These are phyloP conservation scores for Vigna unguiculata DNA, from an alignment of 306 rosid genomes.

Conservation along the genomic window DNA sequence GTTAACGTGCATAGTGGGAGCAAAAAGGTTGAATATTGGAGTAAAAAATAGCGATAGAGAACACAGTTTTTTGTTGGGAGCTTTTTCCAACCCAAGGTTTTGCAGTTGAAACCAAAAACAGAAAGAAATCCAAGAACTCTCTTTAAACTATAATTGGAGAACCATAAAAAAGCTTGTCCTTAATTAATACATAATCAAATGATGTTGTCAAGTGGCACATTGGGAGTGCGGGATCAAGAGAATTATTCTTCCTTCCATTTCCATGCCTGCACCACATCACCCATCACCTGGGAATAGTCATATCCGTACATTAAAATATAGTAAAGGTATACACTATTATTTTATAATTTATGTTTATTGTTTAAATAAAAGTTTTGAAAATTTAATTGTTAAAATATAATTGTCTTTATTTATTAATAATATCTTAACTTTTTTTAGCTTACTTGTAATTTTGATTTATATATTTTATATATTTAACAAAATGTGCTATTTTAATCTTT, in stretches of 20 bases:
- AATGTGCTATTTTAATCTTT: too few relatives aligned
- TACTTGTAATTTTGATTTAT: too few relatives aligned
- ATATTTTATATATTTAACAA: too few relatives aligned
- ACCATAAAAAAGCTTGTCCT: slow-evolving; percentile 15
- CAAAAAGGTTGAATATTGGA: slow-evolving; percentile 45
- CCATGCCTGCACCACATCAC: slow-evolving; percentile 2
- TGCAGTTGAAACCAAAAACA: slow-evolving; percentile 20
- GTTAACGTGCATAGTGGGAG: slow-evolving; percentile 46
- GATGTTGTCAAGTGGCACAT: slow-evolving; percentile 26
- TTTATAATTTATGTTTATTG: too few relatives aligned
- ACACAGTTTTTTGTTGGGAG: slow-evolving; percentile 48
- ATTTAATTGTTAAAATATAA: too few relatives aligned
- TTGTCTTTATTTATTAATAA: too few relatives aligned
- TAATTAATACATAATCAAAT: background rate
- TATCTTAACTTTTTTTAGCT: too few relatives aligned
- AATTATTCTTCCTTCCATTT: slow-evolving; percentile 12
- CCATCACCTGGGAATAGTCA: background rate
- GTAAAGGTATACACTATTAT: too few relatives aligned
- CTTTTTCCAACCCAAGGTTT: slow-evolving; percentile 55
- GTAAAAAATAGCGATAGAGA: slow-evolving; percentile 53
- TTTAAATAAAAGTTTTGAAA: too few relatives aligned
- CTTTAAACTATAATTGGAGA: slow-evolving; percentile 4
- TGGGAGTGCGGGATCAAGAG: slow-evolving; percentile 18
- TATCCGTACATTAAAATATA: background rate
- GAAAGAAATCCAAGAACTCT: background rate